These are phyloP conservation scores for Colletotrichum tofieldiae DNA, from an alignment of 2,329 filamentous ascomycete genomes.

Conservation along the genomic window DNA sequence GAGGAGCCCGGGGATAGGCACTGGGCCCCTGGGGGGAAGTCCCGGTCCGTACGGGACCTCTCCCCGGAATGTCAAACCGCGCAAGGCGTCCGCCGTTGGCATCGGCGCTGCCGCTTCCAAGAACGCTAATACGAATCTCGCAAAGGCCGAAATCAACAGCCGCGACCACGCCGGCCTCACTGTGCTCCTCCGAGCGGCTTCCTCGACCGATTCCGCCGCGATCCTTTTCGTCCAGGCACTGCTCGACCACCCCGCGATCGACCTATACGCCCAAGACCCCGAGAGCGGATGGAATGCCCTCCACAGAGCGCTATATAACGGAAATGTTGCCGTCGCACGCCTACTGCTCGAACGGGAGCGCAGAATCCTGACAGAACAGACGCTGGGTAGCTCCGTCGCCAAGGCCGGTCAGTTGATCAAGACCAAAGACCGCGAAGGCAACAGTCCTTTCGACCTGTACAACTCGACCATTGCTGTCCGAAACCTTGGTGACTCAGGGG, in stretches of 20 bases:
- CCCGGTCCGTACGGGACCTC: constrained; percentile 63
- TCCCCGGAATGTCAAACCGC: constrained; percentile 66
- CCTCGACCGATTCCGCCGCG: constrained; percentile 79
- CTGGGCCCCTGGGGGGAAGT: constrained; percentile 55
- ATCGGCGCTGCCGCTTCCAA: constrained; percentile 61
- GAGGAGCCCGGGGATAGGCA: constrained; percentile 67
- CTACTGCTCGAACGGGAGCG: constrained; percentile 85
- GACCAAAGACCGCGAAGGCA: constrained; percentile 95
- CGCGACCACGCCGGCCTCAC: constrained; percentile 88
- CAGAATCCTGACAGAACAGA: constrained; percentile 73
- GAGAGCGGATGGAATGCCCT: constrained; percentile 98
- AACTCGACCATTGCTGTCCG: constrained; percentile 87
- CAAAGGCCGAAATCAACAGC: constrained; percentile 83
- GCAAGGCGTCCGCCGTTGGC: constrained; percentile 68
- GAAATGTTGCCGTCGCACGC: constrained; percentile 89
- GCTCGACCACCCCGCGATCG: constrained; percentile 85
- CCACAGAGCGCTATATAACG: constrained; percentile 90
- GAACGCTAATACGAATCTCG: constrained; percentile 59
- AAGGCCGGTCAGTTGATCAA: constrained; percentile 86
- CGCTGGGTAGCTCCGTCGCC: constrained; percentile 69
- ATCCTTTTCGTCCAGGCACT: constrained; percentile 83
- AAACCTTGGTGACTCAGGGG: constrained; percentile 65
- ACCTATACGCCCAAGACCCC: constrained; percentile 88
- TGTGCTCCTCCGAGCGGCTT: constrained; percentile 86
- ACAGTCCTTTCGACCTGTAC: constrained; percentile 95